Evolutionary conservation across 1,284 basidiomycete species (phyloP).

Genomic region (Vanrija sp.): DNA sequence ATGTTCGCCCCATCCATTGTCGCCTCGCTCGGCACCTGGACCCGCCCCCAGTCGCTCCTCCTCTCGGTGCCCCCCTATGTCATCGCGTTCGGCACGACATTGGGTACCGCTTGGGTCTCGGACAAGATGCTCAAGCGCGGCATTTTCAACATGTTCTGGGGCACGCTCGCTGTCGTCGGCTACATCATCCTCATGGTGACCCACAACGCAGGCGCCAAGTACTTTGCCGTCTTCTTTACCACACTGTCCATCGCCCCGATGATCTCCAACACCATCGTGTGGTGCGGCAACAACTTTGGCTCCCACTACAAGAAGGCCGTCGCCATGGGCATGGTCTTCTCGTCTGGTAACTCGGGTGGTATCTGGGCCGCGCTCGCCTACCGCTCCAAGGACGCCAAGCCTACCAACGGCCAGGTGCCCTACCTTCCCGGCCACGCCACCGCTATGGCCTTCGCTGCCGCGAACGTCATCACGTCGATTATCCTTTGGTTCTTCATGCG

Average conservation of each 20-base stretch:
- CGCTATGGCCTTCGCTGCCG: slow-evolving; percentile 41
- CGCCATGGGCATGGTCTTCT: slow-evolving; percentile 52
- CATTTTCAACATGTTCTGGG: slow-evolving; percentile 50
- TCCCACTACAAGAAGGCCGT: slow-evolving; percentile 48
- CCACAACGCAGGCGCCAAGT: slow-evolving; percentile 33
- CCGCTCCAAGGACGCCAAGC: slow-evolving; percentile 32
- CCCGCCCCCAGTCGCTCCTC: slow-evolving; percentile 44
- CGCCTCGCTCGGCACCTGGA: slow-evolving; percentile 43
- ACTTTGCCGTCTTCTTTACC: slow-evolving; percentile 50
- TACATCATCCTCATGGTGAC: slow-evolving; percentile 32
- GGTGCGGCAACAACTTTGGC: slow-evolving; percentile 48
- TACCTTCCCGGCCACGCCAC: slow-evolving; percentile 43
- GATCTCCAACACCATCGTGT: slow-evolving; percentile 50
- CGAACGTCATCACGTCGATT: slow-evolving; percentile 33
- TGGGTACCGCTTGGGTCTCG: slow-evolving; percentile 44
- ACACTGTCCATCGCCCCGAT: slow-evolving; percentile 46
- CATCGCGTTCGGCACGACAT: slow-evolving; percentile 50
- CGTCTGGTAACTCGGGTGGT: slow-evolving; percentile 50
- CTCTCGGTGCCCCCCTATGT: slow-evolving; percentile 50
- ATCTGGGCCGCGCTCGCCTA: slow-evolving; percentile 50
- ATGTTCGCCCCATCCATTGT: slow-evolving; percentile 51
- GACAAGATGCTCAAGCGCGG: slow-evolving; percentile 47
- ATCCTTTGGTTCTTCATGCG: slow-evolving; percentile 37
- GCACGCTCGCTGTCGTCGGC: slow-evolving; percentile 43
- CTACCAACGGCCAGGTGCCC: slow-evolving; percentile 4